Percentiles rank a stretch among this genome's conserved stretches.
phyloP scores from a whole-genome alignment of 257 asterid species.

The Cynanchum wilfordii region DNA sequence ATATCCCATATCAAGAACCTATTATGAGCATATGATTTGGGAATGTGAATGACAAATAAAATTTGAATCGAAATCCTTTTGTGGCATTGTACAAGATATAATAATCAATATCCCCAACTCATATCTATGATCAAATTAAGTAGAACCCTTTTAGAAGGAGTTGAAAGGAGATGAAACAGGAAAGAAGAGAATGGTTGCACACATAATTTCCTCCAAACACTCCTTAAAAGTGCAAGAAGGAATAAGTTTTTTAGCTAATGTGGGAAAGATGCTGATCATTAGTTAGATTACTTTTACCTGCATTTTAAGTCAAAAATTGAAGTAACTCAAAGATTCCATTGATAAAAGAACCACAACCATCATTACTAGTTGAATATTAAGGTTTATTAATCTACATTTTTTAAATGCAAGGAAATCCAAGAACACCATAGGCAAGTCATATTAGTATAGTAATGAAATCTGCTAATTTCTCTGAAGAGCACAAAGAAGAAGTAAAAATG shows the following conservation, averaged over 20 bases:
- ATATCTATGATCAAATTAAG: background rate
- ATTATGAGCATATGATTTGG: background rate
- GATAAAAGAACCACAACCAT: background rate
- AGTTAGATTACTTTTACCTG: background rate
- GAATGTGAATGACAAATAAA: background rate
- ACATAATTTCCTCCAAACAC: background rate
- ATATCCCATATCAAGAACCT: background rate
- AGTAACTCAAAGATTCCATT: background rate
- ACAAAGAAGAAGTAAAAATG: background rate
- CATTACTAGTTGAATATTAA: background rate
- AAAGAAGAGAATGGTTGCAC: background rate
- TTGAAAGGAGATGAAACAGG: background rate
- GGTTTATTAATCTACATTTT: background rate
- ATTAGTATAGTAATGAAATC: background rate
- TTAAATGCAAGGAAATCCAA: background rate
- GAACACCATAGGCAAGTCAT: background rate
- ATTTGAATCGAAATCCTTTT: background rate
- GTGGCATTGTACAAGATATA: background rate
- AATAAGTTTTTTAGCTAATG: conserved; percentile 7
- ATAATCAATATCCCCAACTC: background rate
- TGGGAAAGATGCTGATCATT: background rate
- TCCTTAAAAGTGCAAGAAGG: background rate
- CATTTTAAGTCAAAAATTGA: background rate
- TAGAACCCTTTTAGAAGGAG: background rate
- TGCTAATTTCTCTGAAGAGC: background rate